Evolutionary conservation across 1,284 basidiomycete species (phyloP).

Genomic region (Cronartium quercuum): DNA sequence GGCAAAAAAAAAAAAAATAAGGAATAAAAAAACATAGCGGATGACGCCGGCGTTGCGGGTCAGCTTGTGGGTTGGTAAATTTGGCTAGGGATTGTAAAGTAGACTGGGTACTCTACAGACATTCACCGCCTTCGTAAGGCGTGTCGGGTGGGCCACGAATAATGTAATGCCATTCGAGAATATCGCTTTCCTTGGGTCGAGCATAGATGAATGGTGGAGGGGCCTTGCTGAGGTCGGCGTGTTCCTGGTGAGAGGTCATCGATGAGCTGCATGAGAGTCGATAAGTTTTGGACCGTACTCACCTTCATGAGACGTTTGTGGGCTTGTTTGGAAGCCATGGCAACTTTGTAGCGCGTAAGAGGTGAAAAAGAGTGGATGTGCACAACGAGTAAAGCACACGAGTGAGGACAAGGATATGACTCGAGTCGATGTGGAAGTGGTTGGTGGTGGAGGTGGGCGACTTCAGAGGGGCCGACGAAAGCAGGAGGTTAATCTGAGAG

Average conservation of each 20-base stretch:
- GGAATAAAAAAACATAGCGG: not conserved
- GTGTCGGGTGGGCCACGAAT: constrained; percentile 84
- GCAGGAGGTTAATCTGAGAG: no score
- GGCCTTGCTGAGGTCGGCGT: constrained; percentile 81
- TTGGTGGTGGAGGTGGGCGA: no score
- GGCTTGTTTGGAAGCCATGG: constrained; percentile 73
- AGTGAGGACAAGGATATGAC: no score
- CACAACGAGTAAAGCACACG: no score
- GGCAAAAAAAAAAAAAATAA: constrained; percentile 45
- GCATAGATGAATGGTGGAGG: constrained; percentile 93
- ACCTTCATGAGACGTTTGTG: constrained; percentile 62
- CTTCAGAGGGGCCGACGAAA: no score
- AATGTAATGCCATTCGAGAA: constrained; percentile 55
- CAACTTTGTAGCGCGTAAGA: not conserved
- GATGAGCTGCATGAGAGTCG: constrained; percentile 55
- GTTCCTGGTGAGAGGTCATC: constrained; percentile 62
- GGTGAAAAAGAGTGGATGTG: not conserved
- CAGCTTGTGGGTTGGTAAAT: not conserved
- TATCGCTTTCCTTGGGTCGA: constrained; percentile 90
- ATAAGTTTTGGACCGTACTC: not conserved
- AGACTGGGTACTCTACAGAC: constrained; percentile 63
- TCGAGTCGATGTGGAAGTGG: no score
- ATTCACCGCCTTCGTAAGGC: constrained; percentile 85
- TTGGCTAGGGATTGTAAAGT: no score
- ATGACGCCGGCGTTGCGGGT: not conserved